phyloP scores from a whole-genome alignment of 495 filamentous ascomycete species.

The Daldinia childiae region DNA sequence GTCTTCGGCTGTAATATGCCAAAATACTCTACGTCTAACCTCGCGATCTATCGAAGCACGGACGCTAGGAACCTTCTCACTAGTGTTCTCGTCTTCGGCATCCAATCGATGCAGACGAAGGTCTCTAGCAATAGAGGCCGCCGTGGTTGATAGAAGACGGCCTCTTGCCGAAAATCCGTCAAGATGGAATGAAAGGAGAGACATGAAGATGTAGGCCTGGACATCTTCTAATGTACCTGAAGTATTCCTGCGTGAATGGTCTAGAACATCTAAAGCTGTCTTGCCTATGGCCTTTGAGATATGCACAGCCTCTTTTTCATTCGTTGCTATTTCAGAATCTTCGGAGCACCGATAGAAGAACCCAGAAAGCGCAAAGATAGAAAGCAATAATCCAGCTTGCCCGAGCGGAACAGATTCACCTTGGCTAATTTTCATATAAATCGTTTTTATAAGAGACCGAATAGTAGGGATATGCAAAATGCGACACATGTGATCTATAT shows the following conservation, averaged over 20 bases:
- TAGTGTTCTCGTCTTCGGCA: constrained; percentile 9
- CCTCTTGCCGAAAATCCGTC: constrained; percentile 50
- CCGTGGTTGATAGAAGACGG: constrained; percentile 31
- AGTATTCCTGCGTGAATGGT: constrained; percentile 45
- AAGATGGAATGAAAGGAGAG: constrained; percentile 49
- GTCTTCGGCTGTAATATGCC: constrained; percentile 58
- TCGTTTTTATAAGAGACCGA: constrained; percentile 32
- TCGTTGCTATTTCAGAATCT: constrained; percentile 23
- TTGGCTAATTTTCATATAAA: background rate
- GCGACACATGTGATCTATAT: constrained; percentile 55
- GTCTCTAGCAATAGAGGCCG: constrained; percentile 46
- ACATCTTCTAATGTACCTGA: constrained; percentile 57
- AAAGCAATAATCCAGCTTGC: background rate
- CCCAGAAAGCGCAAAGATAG: constrained; percentile 45
- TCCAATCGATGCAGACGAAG: constrained; percentile 61
- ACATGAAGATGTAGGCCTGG: constrained; percentile 57
- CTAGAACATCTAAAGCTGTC: constrained; percentile 1
- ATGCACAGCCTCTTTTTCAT: constrained; percentile 12
- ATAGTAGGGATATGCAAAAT: constrained; percentile 52
- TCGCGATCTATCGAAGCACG: constrained; percentile 45
- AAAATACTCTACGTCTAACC: constrained; percentile 53
- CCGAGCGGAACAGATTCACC: background rate
- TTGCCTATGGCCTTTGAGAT: constrained; percentile 14
- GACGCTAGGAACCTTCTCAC: constrained; percentile 22
- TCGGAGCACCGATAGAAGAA: constrained; percentile 45